Percentiles rank a stretch among this genome's conserved stretches.
phyloP scores from a whole-genome alignment of 495 filamentous ascomycete species.

The Penicillium paradoxum region DNA sequence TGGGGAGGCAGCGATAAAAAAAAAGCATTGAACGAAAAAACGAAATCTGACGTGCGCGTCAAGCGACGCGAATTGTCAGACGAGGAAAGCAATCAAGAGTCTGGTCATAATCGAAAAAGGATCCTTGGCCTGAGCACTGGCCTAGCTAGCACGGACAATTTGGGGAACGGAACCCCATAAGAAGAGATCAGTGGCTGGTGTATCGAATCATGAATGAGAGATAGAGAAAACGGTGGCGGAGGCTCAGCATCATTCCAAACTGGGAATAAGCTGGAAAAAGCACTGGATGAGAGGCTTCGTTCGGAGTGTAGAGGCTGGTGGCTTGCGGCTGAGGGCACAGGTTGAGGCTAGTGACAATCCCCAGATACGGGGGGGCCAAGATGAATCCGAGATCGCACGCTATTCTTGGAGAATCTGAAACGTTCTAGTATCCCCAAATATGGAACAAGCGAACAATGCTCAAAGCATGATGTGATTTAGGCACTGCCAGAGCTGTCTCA shows the following conservation, averaged over 20 bases:
- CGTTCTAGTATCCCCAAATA: slow-evolving; percentile 7
- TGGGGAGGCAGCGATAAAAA: neutral
- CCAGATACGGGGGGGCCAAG: slow-evolving; percentile 19
- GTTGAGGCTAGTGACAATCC: slow-evolving; percentile 8
- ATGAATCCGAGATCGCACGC: slow-evolving; percentile 2
- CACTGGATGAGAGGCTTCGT: slow-evolving; percentile 1
- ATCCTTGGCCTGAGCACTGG: neutral
- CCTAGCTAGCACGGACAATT: neutral
- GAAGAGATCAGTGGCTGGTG: slow-evolving; percentile 20
- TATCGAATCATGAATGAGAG: slow-evolving; percentile 12
- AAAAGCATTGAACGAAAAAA: neutral
- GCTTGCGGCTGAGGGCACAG: slow-evolving; percentile 16
- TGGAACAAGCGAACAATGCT: slow-evolving; percentile 8
- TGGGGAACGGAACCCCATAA: neutral
- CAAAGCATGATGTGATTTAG: neutral
- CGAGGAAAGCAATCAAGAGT: neutral
- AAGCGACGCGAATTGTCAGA: neutral
- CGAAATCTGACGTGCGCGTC: neutral
- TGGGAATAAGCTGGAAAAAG: neutral
- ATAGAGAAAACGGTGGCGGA: slow-evolving; percentile 18
- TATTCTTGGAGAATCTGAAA: slow-evolving; percentile 23
- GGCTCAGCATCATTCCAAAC: slow-evolving; percentile 11
- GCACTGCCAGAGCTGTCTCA: slow-evolving; percentile 10
- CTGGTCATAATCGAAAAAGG: no score
- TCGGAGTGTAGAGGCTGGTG: slow-evolving; percentile 3